phyloP scores from a whole-genome alignment of 768 basidiomycete species.

The Russula foetens region DNA sequence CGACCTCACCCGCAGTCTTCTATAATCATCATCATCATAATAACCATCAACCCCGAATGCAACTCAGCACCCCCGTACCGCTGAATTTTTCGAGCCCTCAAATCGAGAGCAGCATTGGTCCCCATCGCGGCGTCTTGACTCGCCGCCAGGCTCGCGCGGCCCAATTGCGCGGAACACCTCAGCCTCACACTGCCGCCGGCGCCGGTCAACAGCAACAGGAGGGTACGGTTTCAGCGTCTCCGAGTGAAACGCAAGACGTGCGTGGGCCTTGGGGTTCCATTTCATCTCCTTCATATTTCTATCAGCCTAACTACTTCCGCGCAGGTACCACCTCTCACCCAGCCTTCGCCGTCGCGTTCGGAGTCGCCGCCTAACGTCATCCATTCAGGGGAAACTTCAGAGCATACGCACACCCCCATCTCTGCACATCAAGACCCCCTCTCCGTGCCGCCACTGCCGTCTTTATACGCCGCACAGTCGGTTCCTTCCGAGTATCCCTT shows the following conservation, averaged over 20 bases:
- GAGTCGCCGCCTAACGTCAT: conserved; percentile 16
- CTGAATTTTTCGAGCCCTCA: conserved; percentile 16
- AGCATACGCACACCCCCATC: conserved; percentile 12
- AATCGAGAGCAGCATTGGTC: conserved; percentile 20
- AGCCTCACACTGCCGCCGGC: neutral
- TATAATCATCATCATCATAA: conserved; percentile 15
- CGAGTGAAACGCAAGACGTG: conserved; percentile 18
- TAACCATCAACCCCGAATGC: conserved; percentile 13
- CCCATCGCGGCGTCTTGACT: conserved; percentile 16
- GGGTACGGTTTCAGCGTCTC: neutral
- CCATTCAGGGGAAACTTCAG: conserved; percentile 14
- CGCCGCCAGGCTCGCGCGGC: conserved; percentile 19
- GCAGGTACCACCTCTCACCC: neutral
- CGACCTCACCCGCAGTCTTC: conserved; percentile 16
- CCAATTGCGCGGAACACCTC: conserved; percentile 9
- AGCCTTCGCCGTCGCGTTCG: conserved; percentile 13
- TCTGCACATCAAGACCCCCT: conserved; percentile 15
- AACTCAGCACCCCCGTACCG: conserved; percentile 9
- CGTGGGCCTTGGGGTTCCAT: conserved; percentile 1
- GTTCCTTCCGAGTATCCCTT: conserved; percentile 15
- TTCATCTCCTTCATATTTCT: neutral
- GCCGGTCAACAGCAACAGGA: no score
- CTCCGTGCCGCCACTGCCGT: conserved; percentile 9
- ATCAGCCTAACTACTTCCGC: conserved; percentile 1
- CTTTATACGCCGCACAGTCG: conserved; percentile 11